phyloP scores from a whole-genome alignment of 2,329 filamentous ascomycete species.

The Phoma sp. region DNA sequence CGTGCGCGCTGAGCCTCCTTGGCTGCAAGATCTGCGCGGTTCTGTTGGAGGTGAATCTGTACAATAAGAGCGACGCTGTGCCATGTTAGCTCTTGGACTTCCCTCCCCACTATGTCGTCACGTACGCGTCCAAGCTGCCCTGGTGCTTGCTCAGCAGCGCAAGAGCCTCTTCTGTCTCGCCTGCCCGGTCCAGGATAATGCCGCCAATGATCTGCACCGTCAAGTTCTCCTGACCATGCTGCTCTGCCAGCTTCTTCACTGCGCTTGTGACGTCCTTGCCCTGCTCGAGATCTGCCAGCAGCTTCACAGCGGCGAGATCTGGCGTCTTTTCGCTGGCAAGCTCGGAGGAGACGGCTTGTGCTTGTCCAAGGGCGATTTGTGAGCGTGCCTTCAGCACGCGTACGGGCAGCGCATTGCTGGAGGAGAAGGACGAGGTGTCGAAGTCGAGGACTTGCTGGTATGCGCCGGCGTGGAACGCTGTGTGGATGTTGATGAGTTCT shows the following conservation, averaged over 20 bases:
- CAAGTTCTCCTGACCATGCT: constrained; percentile 71
- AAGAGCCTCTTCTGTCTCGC: constrained; percentile 85
- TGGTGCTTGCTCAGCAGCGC: constrained; percentile 82
- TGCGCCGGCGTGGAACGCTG: constrained; percentile 77
- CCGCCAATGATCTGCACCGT: constrained; percentile 83
- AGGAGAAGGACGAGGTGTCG: constrained; percentile 78
- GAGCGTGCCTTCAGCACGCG: constrained; percentile 82
- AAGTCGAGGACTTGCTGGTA: constrained; percentile 87
- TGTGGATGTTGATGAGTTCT: constrained; percentile 74
- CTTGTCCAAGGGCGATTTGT: constrained; percentile 81
- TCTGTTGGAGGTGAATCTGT: constrained; percentile 91
- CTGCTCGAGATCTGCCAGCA: constrained; percentile 71
- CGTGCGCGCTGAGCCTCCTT: constrained; percentile 89
- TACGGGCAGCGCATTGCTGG: constrained; percentile 78
- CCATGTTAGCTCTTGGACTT: constrained; percentile 4
- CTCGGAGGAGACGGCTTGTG: constrained; percentile 74
- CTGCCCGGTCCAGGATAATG: constrained; percentile 81
- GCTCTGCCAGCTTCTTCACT: constrained; percentile 74
- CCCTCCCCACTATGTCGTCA: neutral
- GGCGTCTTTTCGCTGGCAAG: constrained; percentile 69
- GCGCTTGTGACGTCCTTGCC: constrained; percentile 56
- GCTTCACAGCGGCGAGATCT: constrained; percentile 77
- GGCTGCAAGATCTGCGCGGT: constrained; percentile 85
- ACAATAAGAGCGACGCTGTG: constrained; percentile 81
- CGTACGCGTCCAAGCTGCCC: constrained; percentile 77